phyloP scores from a whole-genome alignment of 2,329 filamentous ascomycete genomes.

The Ramularia endophylla region DNA sequence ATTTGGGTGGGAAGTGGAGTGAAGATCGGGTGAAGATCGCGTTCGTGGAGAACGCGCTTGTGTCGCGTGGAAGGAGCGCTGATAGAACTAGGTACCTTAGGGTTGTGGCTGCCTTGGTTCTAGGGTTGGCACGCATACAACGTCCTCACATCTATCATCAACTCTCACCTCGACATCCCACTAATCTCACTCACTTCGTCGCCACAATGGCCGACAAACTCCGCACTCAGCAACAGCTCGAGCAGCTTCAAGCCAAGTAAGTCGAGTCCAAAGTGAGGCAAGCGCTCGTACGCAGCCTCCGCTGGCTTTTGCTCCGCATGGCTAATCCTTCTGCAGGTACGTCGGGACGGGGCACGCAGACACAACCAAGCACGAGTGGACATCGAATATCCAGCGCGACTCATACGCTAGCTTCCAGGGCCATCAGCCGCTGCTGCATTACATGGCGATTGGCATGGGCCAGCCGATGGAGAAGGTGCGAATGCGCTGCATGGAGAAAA shows the following conservation, averaged over 20 bases:
- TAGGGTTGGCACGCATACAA: too few relatives aligned
- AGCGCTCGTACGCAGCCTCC: too few relatives aligned
- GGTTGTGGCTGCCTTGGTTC: too few relatives aligned
- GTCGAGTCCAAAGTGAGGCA: too few relatives aligned
- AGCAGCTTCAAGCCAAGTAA: slow-evolving; percentile 80
- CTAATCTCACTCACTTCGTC: too few relatives aligned
- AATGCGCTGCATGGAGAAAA: slow-evolving; percentile 70
- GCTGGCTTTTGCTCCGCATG: too few relatives aligned
- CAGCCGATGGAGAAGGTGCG: slow-evolving; percentile 72
- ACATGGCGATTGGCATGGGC: slow-evolving; percentile 84
- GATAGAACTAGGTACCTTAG: too few relatives aligned
- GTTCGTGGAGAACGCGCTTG: too few relatives aligned
- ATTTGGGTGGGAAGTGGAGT: background rate
- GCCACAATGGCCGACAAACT: slow-evolving; percentile 89
- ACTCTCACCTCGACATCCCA: too few relatives aligned
- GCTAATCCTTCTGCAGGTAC: slow-evolving; percentile 47
- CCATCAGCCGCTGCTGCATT: slow-evolving; percentile 79
- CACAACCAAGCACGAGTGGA: slow-evolving; percentile 97
- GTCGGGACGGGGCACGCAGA: slow-evolving; percentile 94
- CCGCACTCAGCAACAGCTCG: slow-evolving; percentile 93
- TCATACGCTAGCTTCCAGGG: slow-evolving; percentile 84
- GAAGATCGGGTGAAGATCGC: too few relatives aligned
- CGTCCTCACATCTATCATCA: too few relatives aligned
- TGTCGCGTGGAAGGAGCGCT: too few relatives aligned
- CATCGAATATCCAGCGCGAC: slow-evolving; percentile 90